A percentile compares a stretch with the other conserved stretches of the same genome.
Conservation (phyloP, 2,329 filamentous ascomycete species). For the Pseudocercospora vitis region DNA sequence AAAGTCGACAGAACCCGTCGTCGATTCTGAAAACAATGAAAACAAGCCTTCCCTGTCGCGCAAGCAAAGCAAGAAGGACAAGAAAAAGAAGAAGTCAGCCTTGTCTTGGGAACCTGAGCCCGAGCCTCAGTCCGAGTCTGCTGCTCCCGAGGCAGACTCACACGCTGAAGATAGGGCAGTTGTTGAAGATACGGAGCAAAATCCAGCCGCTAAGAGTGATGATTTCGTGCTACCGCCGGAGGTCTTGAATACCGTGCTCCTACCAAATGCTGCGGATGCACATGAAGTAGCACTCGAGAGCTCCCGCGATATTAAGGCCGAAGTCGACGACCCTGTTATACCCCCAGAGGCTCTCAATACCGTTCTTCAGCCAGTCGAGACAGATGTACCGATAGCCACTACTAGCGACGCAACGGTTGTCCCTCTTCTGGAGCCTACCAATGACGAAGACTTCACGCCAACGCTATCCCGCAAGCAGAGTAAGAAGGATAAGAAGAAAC, state of each 20-base stretch:
- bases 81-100: constrained; percentile 39
- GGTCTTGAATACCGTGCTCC: not conserved
- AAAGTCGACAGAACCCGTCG: not conserved
- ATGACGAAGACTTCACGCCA: constrained; percentile 6
- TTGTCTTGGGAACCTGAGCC: constrained; percentile 13
- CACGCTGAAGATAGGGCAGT: not conserved
- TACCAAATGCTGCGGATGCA: not conserved
- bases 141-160: not conserved
- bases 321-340: not conserved
- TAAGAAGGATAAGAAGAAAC: constrained; percentile 30
- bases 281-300: no score
- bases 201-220: not conserved
- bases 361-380: not conserved
- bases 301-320: not conserved
- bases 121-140: constrained; percentile 10
- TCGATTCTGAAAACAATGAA: not conserved
- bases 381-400: no score
- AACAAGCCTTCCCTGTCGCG: constrained; percentile 14
- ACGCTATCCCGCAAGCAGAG: constrained; percentile 24
- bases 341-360: not conserved
- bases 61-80: constrained; percentile 43
- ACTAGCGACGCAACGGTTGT: no score
- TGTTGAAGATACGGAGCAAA: not conserved
- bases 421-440: no score
- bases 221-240: not conserved